Conservation (phyloP, 1,139 yeast species). For the Hanseniaspora sp. region DNA sequence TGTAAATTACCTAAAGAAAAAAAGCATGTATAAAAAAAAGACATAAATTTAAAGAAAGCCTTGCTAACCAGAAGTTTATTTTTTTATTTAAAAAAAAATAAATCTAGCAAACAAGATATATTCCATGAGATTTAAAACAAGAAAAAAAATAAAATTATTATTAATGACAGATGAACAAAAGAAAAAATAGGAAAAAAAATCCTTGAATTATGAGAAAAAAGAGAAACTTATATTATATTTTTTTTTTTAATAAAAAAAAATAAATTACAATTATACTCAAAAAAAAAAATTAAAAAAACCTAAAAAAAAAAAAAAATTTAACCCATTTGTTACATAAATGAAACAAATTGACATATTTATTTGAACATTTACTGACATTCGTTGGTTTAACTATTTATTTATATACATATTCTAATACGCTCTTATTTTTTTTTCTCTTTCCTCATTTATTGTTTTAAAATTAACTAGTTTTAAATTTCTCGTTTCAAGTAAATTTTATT, state of each 20-base stretch:
- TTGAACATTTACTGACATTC: not conserved
- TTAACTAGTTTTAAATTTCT: not conserved
- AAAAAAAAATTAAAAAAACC: no score
- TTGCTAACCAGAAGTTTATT: no score
- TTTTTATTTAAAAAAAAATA: not conserved
- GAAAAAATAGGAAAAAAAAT: not conserved
- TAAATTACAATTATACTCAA: no score
- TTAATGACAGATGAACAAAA: not conserved
- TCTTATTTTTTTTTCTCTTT: conserved; percentile 32
- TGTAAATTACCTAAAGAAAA: conserved; percentile 21
- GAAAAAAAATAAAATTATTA: conserved; percentile 5
- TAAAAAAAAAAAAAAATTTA: no score
- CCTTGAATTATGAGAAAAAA: not conserved
- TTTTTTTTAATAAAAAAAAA: not conserved
- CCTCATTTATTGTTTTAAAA: conserved; percentile 16
- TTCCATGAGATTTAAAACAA: not conserved
- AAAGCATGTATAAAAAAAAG: no score
- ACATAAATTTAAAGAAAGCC: no score
- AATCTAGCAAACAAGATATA: no score
- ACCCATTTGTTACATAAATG: no score
- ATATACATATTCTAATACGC: conserved; percentile 13
- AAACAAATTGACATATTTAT: not conserved
- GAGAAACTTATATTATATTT: conserved; percentile 1
- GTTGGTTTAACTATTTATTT: not conserved
- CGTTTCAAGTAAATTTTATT: not conserved